phyloP scores from a whole-genome alignment of 73 alveolate genomes.

The Tetrahymena borealis region DNA sequence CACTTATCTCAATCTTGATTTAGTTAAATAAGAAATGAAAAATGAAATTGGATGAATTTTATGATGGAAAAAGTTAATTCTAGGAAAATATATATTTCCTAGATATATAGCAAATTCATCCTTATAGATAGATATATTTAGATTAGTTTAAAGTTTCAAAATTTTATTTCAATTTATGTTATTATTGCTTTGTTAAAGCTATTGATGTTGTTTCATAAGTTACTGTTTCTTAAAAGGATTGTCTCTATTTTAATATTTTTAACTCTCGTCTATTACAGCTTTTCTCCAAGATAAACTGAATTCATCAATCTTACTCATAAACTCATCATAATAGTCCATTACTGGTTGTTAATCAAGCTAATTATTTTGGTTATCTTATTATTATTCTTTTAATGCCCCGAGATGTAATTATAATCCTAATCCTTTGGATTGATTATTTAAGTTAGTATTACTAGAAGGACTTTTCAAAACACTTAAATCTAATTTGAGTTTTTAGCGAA shows the following conservation, averaged over 20 bases:
- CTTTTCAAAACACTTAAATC: background rate
- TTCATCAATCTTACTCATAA: background rate
- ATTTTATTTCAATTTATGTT: background rate
- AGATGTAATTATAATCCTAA: too few relatives aligned
- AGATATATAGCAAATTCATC: too few relatives aligned
- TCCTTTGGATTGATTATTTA: too few relatives aligned
- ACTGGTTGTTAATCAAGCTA: background rate
- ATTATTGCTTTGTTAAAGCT: background rate
- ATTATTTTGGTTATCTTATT: background rate
- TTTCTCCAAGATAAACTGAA: background rate
- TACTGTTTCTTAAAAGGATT: background rate
- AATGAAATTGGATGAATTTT: too few relatives aligned
- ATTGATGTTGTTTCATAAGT: background rate
- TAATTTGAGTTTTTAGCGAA: background rate
- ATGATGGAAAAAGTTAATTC: too few relatives aligned
- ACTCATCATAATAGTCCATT: background rate
- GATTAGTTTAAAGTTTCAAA: too few relatives aligned
- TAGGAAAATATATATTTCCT: too few relatives aligned
- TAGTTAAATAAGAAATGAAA: too few relatives aligned
- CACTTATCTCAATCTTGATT: too few relatives aligned
- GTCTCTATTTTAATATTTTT: background rate
- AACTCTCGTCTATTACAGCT: background rate
- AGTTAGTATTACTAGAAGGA: background rate
- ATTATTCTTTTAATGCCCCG: too few relatives aligned
- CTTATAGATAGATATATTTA: too few relatives aligned